Base-by-base conservation (phyloP, 352 stramenopile genomes). In the Globisporangium apiculatum region DNA sequence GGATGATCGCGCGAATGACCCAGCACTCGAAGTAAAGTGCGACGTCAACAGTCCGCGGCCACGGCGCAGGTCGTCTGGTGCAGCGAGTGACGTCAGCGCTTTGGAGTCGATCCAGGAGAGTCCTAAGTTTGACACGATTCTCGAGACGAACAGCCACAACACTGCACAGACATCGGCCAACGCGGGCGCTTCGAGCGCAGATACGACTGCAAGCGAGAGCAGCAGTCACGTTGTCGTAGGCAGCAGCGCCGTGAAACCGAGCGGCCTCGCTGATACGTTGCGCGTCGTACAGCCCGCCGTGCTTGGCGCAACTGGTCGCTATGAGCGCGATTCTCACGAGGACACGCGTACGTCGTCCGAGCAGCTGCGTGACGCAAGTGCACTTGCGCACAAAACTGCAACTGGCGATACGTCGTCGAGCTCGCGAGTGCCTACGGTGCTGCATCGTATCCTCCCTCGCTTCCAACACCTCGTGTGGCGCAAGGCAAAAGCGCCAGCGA, bases 281-380 rank as follows among this genome's bases (percentile, higher is more conserved):
- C 49, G 40, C 15, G 59, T 69, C 37, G 54, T 56, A 31, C 63
- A 58, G 58, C 63, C 50, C 4, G 18, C 55, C 15, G 31, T 69
- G 1, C 50, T 41, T 14, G 48, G 58, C 9, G 37, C 42, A 7
- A 18, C 1, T 11, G 38, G 41, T n/a, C 14, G 48, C 9, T 24
- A 55, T 41, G 14, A 8, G 3, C 52, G 46, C 9, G 31, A 47
- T 18, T 48, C 38, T 9, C 37, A 24, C 35, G 47, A 55, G 24
- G 24, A 31, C 24, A 31, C 24, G 24, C 24, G 24, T 31, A 31
- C 24, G 2, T 31, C 24, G 24, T 31, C 24, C 24, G 2, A 38
- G 37, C 9, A 24, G 11, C 52, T 47, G 15, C 53, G 18, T 18
- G 42, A 49, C 4, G 8, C 18, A 12, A 43, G 48, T 15, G 17